Evolutionary conservation across 2,329 filamentous ascomycete species (phyloP).

Genomic region (Fusarium sp.): DNA sequence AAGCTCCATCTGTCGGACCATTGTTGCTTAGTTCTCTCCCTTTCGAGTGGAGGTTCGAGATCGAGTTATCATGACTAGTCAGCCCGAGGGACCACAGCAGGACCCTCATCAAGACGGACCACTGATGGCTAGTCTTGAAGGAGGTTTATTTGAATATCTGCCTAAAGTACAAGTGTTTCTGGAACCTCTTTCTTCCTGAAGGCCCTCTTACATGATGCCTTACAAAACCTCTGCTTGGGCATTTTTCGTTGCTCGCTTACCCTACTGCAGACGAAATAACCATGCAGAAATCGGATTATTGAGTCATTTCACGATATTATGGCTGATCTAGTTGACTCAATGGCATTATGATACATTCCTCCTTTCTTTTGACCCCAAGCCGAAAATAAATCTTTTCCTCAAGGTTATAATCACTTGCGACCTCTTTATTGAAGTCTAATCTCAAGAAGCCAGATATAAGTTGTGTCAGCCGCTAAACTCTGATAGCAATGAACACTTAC

Average conservation of each 20-base stretch:
- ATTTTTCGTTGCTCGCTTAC: neutral
- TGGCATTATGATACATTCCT: neutral
- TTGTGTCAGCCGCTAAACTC: neutral
- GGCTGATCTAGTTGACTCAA: neutral
- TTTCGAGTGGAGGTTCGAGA: slow-evolving; percentile 9
- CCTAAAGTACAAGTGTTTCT: neutral
- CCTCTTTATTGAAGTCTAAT: neutral
- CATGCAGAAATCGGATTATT: neutral
- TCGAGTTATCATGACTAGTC: slow-evolving; percentile 12
- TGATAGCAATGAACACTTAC: neutral
- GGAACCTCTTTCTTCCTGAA: neutral
- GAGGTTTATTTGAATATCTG: neutral
- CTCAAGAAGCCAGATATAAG: neutral
- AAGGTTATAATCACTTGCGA: neutral
- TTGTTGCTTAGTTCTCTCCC: neutral
- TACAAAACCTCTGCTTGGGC: neutral
- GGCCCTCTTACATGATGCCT: neutral
- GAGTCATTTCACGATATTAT: neutral
- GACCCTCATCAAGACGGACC: neutral
- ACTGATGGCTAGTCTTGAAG: neutral
- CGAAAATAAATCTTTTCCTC: neutral
- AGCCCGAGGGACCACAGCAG: neutral
- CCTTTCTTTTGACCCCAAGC: neutral
- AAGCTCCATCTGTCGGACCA: neutral
- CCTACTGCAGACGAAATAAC: neutral